Conservation (phyloP, 805 yeast species). For the Diddensiella transvaalensis region DNA sequence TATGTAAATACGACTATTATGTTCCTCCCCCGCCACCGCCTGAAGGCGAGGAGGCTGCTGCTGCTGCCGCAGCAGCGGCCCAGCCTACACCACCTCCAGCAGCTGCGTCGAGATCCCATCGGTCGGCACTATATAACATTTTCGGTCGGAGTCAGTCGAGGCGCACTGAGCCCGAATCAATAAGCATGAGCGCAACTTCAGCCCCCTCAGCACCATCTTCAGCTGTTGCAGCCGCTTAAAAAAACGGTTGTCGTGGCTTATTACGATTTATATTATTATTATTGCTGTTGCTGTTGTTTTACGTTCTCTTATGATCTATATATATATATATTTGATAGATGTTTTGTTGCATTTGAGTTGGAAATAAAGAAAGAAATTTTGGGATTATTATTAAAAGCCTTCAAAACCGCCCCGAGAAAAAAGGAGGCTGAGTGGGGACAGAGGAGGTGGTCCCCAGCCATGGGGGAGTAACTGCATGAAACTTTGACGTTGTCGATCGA, state of each 20-base stretch:
- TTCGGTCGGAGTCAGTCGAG: neutral
- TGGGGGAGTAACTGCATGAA: too few relatives aligned
- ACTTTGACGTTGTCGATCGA: too few relatives aligned
- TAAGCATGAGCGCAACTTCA: neutral
- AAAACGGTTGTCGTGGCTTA: neutral
- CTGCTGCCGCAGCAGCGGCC: neutral
- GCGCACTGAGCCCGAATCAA: neutral
- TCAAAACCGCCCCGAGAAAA: too few relatives aligned
- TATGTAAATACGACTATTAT: constrained; percentile 69
- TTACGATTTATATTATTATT: too few relatives aligned
- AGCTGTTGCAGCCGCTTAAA: neutral
- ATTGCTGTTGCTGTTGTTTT: too few relatives aligned
- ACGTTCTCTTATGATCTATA: too few relatives aligned
- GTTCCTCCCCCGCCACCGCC: constrained; percentile 16
- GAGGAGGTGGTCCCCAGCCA: too few relatives aligned
- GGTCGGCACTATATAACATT: neutral
- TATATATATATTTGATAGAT: too few relatives aligned
- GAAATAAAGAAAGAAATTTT: too few relatives aligned
- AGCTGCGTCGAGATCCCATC: neutral
- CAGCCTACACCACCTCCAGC: constrained; percentile 1
- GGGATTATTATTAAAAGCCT: too few relatives aligned
- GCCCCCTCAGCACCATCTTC: neutral
- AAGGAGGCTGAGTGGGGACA: too few relatives aligned
- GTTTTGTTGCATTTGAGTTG: too few relatives aligned
- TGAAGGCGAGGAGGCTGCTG: neutral